These are phyloP conservation scores for Gymnopus androsaceus DNA, from an alignment of 1,284 basidiomycete genomes.

Conservation along the genomic window DNA sequence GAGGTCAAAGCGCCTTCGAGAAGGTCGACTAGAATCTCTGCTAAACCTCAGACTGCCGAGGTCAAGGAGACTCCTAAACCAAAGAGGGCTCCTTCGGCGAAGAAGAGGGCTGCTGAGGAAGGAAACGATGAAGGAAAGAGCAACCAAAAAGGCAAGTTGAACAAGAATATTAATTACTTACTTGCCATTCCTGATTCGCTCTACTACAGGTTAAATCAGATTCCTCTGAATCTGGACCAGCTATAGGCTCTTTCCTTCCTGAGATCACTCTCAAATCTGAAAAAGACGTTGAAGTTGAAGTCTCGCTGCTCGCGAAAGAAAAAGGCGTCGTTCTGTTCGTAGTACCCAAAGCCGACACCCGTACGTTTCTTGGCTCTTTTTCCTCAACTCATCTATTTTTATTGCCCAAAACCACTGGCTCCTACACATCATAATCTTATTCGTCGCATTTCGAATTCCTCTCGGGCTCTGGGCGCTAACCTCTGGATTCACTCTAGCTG, in stretches of 20 bases:
- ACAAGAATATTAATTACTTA: too few relatives aligned
- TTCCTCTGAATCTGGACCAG: constrained; percentile 34
- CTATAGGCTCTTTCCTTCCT: constrained; percentile 80
- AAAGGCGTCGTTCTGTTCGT: constrained; percentile 84
- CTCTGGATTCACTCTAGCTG: constrained; percentile 49
- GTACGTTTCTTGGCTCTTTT: constrained; percentile 43
- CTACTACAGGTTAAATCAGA: constrained; percentile 10
- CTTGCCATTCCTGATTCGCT: too few relatives aligned
- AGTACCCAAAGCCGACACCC: constrained; percentile 83
- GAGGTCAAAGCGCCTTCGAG: constrained; percentile 11
- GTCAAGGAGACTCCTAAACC: background rate
- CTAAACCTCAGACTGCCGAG: constrained; percentile 1
- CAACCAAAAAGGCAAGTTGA: constrained; percentile 7
- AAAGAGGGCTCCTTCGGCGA: constrained; percentile 7
- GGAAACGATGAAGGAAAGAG: background rate
- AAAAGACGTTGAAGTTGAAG: constrained; percentile 70
- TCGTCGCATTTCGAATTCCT: too few relatives aligned
- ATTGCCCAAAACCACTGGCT: too few relatives aligned
- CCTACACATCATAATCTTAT: background rate
- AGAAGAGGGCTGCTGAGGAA: constrained; percentile 10
- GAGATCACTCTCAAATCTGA: constrained; percentile 78
- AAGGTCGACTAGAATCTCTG: constrained; percentile 13
- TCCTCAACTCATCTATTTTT: background rate
- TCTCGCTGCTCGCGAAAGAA: constrained; percentile 60
- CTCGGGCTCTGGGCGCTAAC: too few relatives aligned